Evolutionary conservation across 371 early-diverging fungal species (phyloP).

Genomic region (Apophysomyces variabilis): DNA sequence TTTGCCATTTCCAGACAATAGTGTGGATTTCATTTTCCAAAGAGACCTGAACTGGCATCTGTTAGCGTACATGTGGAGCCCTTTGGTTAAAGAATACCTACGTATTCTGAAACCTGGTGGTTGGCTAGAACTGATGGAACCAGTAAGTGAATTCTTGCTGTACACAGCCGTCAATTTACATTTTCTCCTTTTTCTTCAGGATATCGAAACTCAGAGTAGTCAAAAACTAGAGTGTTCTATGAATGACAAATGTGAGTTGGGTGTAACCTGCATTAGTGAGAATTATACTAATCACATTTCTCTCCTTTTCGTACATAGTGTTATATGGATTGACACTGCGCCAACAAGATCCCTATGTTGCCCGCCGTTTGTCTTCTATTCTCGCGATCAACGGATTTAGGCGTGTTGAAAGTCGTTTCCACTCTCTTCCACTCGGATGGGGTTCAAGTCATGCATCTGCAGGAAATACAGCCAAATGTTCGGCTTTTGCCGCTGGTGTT

Average conservation of each 20-base stretch:
- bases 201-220: conserved; percentile 48
- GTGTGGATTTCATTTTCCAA: conserved; percentile 51
- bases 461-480: conserved; percentile 8
- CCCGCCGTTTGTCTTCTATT: conserved; percentile 48
- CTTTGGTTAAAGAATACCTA: conserved; percentile 38
- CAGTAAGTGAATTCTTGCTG: conserved; percentile 25
- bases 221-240: conserved; percentile 33
- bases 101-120: conserved; percentile 53
- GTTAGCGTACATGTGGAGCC: conserved; percentile 35
- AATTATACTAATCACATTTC: background rate
- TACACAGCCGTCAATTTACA: background rate
- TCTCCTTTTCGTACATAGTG: conserved; percentile 26
- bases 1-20: conserved; percentile 52
- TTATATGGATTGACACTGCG: conserved; percentile 37
- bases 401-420: conserved; percentile 38
- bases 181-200: conserved; percentile 18
- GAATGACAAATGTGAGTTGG: conserved; percentile 46
- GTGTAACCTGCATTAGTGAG: background rate
- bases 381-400: conserved; percentile 43
- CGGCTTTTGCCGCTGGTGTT: conserved; percentile 19
- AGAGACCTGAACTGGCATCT: conserved; percentile 48
- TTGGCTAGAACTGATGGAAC: conserved; percentile 51
- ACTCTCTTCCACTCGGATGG: conserved; percentile 51
- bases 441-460: conserved; percentile 31
- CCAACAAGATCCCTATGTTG: conserved; percentile 54